Evolutionary conservation across 2,329 filamentous ascomycete genomes (phyloP), one percentile per base, ranked within the genome.

Genomic region (Pseudocercospora ulei): DNA sequence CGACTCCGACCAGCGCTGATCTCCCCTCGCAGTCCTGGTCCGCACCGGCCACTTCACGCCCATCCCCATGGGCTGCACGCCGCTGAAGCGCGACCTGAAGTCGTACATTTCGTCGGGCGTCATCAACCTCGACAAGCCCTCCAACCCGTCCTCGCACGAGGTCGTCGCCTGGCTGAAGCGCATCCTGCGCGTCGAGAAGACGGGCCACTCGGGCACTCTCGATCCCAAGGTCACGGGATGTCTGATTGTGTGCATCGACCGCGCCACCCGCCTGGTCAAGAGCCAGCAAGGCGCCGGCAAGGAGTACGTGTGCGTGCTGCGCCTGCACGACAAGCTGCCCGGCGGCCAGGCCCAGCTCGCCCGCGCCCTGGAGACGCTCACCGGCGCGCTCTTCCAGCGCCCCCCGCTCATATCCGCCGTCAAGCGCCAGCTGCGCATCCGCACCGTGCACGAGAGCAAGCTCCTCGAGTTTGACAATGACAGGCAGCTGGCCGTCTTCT

Each of bases 111-210:
- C 82, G 64, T 93, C 85, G 49, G 90, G 90, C 68, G 88, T 98
- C 43, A 96, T 98, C 68, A 98, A 98, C 70, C 79, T 95, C 55
- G 84, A 92, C 70, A 93, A 93, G 71, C 90, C 88, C 41, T 92
- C 87, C 37, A 98, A 98, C 71, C 88, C 88, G 38, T 95, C 87
- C 53, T 90, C 82, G 59, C 90, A 98, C 74, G 90, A 98, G 72
- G 90, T 98, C 52, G 90, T 98, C 60, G 88, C 90, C 52, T 98
- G 90, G 90, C 82, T 96, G 56, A 98, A 98, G 80, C 80, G 88
- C 56, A 96, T 96, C 58, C 73, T 98, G 40, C 84, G 83, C 60
- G 79, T 82, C 48, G 88, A 98, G 62, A 95, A 96, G 71, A 98
- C 90, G 46, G 90, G 90, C 53, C 90, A 98, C 75, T 94, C 86